A percentile compares a stretch with the other conserved stretches of the same genome.
Evolutionary conservation across 331 rosid species (phyloP).

Genomic region (Cydonia oblonga): DNA sequence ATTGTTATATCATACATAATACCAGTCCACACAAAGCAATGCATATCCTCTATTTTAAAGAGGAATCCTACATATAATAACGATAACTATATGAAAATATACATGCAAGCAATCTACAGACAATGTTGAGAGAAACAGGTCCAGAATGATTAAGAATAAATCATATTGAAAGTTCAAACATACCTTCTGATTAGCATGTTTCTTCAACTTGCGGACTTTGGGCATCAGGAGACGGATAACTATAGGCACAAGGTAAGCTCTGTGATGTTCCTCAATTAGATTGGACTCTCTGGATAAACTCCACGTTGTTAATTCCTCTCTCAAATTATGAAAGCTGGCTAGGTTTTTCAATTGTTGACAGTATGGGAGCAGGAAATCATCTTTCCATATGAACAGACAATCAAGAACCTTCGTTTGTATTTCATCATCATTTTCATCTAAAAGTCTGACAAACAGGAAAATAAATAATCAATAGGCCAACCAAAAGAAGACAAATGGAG

Average conservation of each 20-base stretch:
- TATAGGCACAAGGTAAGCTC: slow-evolving; percentile 57
- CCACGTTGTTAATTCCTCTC: slow-evolving; percentile 91
- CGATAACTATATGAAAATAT: background rate
- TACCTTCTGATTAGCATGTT: slow-evolving; percentile 85
- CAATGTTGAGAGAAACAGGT: background rate
- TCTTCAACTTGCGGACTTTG: slow-evolving; percentile 74
- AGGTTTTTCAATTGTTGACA: slow-evolving; percentile 61
- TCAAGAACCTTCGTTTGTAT: slow-evolving; percentile 74
- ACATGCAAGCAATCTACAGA: background rate
- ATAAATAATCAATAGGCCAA: background rate
- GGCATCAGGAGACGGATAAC: slow-evolving; percentile 80
- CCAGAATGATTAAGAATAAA: background rate
- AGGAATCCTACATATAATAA: background rate
- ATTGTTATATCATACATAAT: no score
- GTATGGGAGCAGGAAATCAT: slow-evolving; percentile 56
- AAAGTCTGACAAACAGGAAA: slow-evolving; percentile 42
- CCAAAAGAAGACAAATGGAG: background rate
- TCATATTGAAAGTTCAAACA: background rate
- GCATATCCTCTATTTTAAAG: background rate
- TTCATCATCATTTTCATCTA: slow-evolving; percentile 87
- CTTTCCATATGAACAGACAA: slow-evolving; percentile 72
- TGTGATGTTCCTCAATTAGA: slow-evolving; percentile 54
- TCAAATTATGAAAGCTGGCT: slow-evolving; percentile 39
- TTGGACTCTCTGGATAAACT: slow-evolving; percentile 64
- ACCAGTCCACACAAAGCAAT: background rate